A percentile compares a stretch with the other conserved stretches of the same genome.
phyloP scores from a whole-genome alignment of 352 stramenopile species.

The Phytophthora tubulina region DNA sequence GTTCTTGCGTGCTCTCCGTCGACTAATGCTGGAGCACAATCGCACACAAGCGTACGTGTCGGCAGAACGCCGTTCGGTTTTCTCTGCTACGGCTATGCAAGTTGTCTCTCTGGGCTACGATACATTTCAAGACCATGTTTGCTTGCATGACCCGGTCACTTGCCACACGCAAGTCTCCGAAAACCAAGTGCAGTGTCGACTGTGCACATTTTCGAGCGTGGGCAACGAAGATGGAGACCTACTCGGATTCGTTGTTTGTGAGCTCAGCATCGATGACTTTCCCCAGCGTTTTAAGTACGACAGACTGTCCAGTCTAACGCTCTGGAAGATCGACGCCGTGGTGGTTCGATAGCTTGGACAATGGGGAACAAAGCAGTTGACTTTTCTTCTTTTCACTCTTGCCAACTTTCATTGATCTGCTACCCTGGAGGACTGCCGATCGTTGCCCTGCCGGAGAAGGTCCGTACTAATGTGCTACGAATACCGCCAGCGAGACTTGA shows the following conservation, averaged over 20 bases:
- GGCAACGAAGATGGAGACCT: conserved; percentile 8
- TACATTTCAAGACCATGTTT: conserved; percentile 56
- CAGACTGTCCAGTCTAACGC: conserved; percentile 50
- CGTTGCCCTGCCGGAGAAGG: conserved; percentile 39
- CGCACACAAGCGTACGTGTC: conserved; percentile 43
- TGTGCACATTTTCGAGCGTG: conserved; percentile 7
- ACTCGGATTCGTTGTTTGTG: conserved; percentile 45
- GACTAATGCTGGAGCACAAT: conserved; percentile 47
- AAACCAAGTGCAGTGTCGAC: conserved; percentile 47
- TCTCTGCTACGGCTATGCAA: conserved; percentile 58
- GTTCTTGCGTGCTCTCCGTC: conserved; percentile 53
- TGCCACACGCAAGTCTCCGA: conserved; percentile 18
- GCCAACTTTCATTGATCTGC: not conserved
- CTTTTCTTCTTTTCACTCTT: too few relatives aligned
- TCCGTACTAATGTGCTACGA: conserved; percentile 42
- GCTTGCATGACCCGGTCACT: conserved; percentile 40
- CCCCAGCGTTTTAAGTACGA: conserved; percentile 59
- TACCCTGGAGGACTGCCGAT: conserved; percentile 18
- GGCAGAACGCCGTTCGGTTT: conserved; percentile 64
- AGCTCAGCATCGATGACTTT: conserved; percentile 31
- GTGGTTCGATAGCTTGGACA: conserved; percentile 17
- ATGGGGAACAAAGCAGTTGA: not conserved
- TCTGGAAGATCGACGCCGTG: conserved; percentile 58
- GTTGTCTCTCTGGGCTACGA: conserved; percentile 69
- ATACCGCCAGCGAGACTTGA: conserved; percentile 41